Evolutionary conservation across 495 filamentous ascomycete genomes (phyloP).

Genomic region (Bathelium albidoporum): DNA sequence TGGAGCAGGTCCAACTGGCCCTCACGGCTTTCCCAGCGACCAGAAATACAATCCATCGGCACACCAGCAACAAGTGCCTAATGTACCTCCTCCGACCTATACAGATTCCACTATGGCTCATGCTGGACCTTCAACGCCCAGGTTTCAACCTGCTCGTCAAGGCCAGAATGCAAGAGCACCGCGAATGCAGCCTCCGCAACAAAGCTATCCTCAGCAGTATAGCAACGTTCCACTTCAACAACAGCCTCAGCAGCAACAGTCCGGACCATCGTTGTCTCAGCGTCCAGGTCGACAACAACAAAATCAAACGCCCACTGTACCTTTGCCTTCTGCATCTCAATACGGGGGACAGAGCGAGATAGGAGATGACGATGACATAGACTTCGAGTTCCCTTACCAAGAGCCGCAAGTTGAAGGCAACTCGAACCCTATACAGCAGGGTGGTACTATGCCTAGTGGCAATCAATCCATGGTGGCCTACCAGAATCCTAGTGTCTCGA

Average conservation of each 20-base stretch:
- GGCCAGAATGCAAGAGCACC: neutral
- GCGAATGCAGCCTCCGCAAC: neutral
- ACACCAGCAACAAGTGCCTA: neutral
- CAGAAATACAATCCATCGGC: neutral
- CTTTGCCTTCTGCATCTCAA: neutral
- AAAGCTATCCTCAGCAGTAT: neutral
- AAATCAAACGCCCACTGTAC: neutral
- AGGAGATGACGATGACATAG: neutral
- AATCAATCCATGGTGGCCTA: neutral
- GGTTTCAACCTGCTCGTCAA: neutral
- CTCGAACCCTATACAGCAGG: neutral
- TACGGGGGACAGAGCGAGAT: neutral
- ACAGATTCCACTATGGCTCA: neutral
- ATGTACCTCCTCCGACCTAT: neutral
- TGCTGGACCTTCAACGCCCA: neutral
- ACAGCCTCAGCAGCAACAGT: neutral
- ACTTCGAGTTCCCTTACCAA: conserved; percentile 2
- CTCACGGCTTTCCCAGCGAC: neutral
- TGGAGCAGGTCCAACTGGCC: neutral
- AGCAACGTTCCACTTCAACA: neutral
- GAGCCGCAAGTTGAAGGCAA: neutral
- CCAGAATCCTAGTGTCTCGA: neutral
- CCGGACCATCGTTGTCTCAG: neutral
- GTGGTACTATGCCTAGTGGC: neutral
- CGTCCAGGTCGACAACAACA: neutral